Evolutionary conservation across 176 grass and related monocot genomes (phyloP).

Genomic region (Zoysia japonica): DNA sequence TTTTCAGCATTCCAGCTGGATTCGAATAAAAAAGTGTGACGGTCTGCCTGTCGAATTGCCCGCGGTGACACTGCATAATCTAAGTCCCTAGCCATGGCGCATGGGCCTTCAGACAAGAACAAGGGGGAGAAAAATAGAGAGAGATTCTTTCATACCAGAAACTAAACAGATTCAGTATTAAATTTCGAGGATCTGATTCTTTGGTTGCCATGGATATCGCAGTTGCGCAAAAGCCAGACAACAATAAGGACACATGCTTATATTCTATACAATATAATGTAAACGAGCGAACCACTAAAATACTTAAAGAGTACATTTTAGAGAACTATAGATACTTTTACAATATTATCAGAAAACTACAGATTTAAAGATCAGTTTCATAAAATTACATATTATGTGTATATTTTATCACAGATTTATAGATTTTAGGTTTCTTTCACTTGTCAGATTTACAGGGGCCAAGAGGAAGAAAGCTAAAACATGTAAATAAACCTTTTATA

Average conservation of each 20-base stretch:
- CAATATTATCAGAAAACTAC: no score
- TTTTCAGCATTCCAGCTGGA: conserved; percentile 22
- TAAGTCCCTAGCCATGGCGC: neutral
- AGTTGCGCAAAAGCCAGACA: neutral
- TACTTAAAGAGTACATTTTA: neutral
- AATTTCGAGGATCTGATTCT: conserved; percentile 11
- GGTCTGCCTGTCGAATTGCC: conserved; percentile 4
- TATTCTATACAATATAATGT: conserved; percentile 22
- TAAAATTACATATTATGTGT: no score
- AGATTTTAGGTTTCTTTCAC: no score
- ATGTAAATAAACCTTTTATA: no score
- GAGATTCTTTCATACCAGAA: conserved; percentile 12
- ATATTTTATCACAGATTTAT: no score
- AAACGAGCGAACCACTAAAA: conserved; percentile 25
- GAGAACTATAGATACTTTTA: no score
- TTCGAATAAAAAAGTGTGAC: conserved; percentile 1
- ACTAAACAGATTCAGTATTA: neutral
- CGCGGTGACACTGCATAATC: neutral
- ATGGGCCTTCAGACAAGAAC: neutral
- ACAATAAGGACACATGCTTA: conserved; percentile 1
- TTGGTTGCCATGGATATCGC: conserved; percentile 3
- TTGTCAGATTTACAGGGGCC: no score
- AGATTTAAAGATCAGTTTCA: no score
- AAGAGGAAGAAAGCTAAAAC: no score
- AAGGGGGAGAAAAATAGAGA: conserved; percentile 15